phyloP scores from a whole-genome alignment of 2,329 filamentous ascomycete species.

The Venturia carpophila region DNA sequence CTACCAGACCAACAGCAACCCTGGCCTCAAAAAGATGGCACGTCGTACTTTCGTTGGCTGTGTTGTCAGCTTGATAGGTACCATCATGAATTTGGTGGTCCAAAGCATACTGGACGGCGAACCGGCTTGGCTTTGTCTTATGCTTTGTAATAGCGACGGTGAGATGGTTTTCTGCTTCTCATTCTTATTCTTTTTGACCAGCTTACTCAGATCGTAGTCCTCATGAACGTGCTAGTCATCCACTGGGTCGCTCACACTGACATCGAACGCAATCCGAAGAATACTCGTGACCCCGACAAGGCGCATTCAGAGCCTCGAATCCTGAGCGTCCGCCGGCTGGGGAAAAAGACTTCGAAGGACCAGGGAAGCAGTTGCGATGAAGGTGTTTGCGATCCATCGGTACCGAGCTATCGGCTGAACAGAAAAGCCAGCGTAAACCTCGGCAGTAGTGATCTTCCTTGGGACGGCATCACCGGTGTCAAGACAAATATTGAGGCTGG shows the following conservation, averaged over 20 bases:
- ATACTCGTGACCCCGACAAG: background rate
- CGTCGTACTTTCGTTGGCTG: conserved; percentile 54
- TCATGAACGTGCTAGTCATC: conserved; percentile 54
- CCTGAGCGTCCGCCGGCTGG: background rate
- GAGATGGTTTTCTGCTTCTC: conserved; percentile 11
- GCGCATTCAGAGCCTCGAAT: background rate
- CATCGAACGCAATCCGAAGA: conserved; percentile 15
- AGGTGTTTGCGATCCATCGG: background rate
- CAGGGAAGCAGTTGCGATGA: background rate
- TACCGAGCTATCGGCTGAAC: background rate
- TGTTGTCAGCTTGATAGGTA: conserved; percentile 49
- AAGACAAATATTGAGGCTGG: background rate
- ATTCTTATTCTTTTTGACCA: background rate
- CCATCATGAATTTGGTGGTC: conserved; percentile 52
- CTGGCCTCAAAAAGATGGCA: conserved; percentile 44
- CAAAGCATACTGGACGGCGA: conserved; percentile 53
- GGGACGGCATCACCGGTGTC: background rate
- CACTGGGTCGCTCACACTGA: conserved; percentile 47
- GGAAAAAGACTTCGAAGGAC: background rate
- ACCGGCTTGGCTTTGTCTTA: conserved; percentile 57
- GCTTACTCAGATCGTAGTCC: conserved; percentile 36
- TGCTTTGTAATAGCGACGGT: conserved; percentile 59
- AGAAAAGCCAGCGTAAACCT: background rate
- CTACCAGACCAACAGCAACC: conserved; percentile 40
- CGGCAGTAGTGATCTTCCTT: background rate